Evolutionary conservation across 768 basidiomycete species (phyloP).

Genomic region (Mycena olivaceomarginata): DNA sequence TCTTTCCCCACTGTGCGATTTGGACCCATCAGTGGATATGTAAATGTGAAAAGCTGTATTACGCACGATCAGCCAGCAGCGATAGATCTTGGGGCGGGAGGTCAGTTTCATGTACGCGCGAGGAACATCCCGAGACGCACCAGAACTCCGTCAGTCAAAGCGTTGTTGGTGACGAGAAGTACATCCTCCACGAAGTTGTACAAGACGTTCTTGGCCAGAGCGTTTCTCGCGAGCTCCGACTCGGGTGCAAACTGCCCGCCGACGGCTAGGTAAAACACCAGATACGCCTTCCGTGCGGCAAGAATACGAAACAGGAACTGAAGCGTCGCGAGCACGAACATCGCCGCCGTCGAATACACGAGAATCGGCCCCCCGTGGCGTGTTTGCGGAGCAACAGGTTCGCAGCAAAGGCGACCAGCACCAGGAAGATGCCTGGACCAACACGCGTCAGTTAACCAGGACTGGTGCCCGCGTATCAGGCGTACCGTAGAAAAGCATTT

Average conservation of each 20-base stretch:
- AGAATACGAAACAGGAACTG: conserved; percentile 32
- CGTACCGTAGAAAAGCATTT: conserved; percentile 39
- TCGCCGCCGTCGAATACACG: conserved; percentile 11
- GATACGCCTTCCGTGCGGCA: conserved; percentile 9
- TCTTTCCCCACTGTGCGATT: conserved; percentile 36
- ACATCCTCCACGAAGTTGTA: conserved; percentile 40
- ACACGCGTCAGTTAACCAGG: background rate
- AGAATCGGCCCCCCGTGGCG: conserved; percentile 19
- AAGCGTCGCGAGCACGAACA: conserved; percentile 34
- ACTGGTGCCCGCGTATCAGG: background rate
- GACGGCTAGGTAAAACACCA: conserved; percentile 26
- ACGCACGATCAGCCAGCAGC: conserved; percentile 40
- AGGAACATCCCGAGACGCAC: conserved; percentile 23
- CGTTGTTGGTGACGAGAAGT: conserved; percentile 38
- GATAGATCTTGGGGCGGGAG: conserved; percentile 33
- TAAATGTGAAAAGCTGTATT: background rate
- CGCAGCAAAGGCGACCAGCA: conserved; percentile 38
- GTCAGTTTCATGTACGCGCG: background rate
- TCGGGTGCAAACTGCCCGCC: conserved; percentile 16
- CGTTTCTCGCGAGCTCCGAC: conserved; percentile 5
- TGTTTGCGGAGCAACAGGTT: conserved; percentile 25
- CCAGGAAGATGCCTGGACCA: conserved; percentile 34
- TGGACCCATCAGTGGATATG: background rate
- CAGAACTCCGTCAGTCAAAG: conserved; percentile 39
- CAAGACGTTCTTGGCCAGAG: conserved; percentile 3